Conservation (phyloP, 1,284 basidiomycete species). For the Neolentinus lepideus region DNA sequence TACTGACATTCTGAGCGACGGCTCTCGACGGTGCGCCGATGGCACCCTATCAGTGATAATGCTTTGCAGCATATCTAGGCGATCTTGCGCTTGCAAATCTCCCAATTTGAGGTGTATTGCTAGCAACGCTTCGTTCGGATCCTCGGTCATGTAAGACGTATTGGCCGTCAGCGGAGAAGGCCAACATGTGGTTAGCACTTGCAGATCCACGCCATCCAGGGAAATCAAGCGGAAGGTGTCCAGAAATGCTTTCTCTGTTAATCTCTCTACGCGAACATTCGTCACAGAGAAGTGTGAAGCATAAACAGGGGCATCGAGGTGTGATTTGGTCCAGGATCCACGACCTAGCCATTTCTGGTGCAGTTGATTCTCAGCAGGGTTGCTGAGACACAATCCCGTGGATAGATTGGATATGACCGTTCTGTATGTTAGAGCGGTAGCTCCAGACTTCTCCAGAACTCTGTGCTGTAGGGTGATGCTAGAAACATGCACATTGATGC, state of each 20-base stretch:
- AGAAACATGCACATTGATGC: conserved; percentile 18
- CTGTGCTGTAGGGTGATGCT: conserved; percentile 17
- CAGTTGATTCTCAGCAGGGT: conserved; percentile 32
- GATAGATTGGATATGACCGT: conserved; percentile 32
- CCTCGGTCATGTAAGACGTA: conserved; percentile 44
- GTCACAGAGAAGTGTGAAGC: conserved; percentile 33
- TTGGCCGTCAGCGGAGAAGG: conserved; percentile 43
- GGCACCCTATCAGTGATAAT: conserved; percentile 19
- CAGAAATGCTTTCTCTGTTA: conserved; percentile 1
- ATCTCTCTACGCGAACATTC: conserved; percentile 26
- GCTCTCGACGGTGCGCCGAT: not conserved
- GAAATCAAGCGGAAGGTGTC: conserved; percentile 33
- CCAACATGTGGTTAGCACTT: conserved; percentile 51
- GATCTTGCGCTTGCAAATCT: conserved; percentile 42
- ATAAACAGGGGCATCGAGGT: conserved; percentile 40
- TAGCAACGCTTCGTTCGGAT: conserved; percentile 52
- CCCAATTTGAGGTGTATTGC: conserved; percentile 41
- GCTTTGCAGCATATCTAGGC: conserved; percentile 39
- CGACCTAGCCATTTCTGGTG: conserved; percentile 50
- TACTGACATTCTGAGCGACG: not conserved
- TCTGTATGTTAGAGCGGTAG: conserved; percentile 26
- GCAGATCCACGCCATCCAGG: conserved; percentile 33
- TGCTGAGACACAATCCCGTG: conserved; percentile 36
- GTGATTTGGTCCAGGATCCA: conserved; percentile 20
- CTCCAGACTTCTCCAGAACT: conserved; percentile 8